These are phyloP conservation scores for Mortierella hygrophila DNA, from an alignment of 192 early-diverging fungal genomes.

Conservation along the genomic window DNA sequence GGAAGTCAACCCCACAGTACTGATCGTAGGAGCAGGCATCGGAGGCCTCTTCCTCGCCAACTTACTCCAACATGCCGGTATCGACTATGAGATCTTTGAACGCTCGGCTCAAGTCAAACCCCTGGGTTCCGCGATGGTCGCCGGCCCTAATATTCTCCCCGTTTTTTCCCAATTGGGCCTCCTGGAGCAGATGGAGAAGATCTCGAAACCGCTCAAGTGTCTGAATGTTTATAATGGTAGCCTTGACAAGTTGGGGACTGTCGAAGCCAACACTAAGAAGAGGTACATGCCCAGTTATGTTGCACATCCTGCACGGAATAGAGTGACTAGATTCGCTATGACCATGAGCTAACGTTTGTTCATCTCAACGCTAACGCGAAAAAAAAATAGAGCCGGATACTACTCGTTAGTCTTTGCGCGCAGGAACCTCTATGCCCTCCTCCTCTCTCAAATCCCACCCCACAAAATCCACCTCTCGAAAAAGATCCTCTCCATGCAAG, in stretches of 20 bases:
- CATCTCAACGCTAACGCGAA: neutral
- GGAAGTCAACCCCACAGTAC: slow-evolving; percentile 26
- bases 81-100: slow-evolving; percentile 36
- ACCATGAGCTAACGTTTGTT: neutral
- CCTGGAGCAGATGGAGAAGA: slow-evolving; percentile 29
- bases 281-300: slow-evolving; percentile 2
- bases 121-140: slow-evolving; percentile 37
- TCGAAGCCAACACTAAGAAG: slow-evolving; percentile 30
- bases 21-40: slow-evolving; percentile 37
- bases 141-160: slow-evolving; percentile 32
- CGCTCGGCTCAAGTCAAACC: slow-evolving; percentile 25
- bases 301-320: neutral
- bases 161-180: slow-evolving; percentile 36
- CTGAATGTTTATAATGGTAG: slow-evolving; percentile 17
- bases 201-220: slow-evolving; percentile 33
- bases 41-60: slow-evolving; percentile 27
- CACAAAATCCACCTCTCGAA: slow-evolving; percentile 35
- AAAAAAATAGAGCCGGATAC: slow-evolving; percentile 22
- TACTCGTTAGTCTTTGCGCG: slow-evolving; percentile 31
- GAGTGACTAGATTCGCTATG: too few species aligned
- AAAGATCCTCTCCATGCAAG: slow-evolving; percentile 23
- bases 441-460: slow-evolving; percentile 30
- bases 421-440: slow-evolving; percentile 14
- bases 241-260: slow-evolving; percentile 16
- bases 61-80: slow-evolving; percentile 17